Conservation (phyloP, 2,329 filamentous ascomycete species). For the Aspergillus sp. region DNA sequence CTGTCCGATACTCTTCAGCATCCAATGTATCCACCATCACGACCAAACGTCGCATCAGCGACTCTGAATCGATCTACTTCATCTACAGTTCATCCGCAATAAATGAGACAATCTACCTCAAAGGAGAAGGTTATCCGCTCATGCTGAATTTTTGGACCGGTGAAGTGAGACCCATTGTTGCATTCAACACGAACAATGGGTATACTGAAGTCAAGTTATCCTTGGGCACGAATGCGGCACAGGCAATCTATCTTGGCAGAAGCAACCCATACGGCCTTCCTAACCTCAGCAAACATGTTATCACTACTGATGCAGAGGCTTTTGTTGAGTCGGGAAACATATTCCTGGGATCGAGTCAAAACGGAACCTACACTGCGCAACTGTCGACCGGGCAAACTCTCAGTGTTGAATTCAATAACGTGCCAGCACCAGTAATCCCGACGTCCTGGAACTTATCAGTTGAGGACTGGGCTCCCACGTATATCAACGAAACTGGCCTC, state of each 20-base stretch:
- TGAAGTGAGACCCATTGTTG: background rate
- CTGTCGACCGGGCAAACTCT: background rate
- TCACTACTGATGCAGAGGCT: background rate
- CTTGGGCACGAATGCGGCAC: background rate
- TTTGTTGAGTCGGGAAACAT: background rate
- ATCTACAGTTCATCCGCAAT: background rate
- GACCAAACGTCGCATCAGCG: background rate
- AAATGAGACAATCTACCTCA: background rate
- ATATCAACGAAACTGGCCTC: background rate
- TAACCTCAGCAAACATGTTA: background rate
- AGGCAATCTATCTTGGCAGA: background rate
- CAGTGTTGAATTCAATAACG: background rate
- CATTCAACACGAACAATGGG: background rate
- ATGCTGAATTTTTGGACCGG: slow-evolving; percentile 4
- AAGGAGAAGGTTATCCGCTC: slow-evolving; percentile 4
- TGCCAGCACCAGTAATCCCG: background rate
- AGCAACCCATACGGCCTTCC: background rate
- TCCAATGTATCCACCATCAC: background rate
- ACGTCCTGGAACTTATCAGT: background rate
- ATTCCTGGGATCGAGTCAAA: background rate
- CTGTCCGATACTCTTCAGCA: background rate
- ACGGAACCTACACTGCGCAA: background rate
- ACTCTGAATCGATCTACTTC: background rate
- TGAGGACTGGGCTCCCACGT: background rate
- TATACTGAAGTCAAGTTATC: background rate